These are phyloP conservation scores for Monilinia aucupariae DNA, from an alignment of 2,329 filamentous ascomycete species.

Conservation along the genomic window DNA sequence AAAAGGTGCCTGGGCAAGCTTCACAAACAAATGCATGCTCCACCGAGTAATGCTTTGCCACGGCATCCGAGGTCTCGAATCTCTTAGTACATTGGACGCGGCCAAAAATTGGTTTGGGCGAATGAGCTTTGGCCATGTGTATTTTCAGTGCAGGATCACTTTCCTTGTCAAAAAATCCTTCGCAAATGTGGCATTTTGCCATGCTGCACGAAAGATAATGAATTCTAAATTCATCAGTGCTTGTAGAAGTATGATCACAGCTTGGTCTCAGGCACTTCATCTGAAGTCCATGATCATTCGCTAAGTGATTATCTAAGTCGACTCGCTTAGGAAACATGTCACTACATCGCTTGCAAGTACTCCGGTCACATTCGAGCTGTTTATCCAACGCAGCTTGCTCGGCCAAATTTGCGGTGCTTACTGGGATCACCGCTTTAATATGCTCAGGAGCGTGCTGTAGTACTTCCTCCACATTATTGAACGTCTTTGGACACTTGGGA, in stretches of 20 bases:
- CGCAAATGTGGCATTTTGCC: not conserved
- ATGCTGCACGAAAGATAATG: not conserved
- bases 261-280: not conserved
- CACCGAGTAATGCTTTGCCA: not conserved
- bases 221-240: not conserved
- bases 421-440: not conserved
- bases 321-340: not conserved
- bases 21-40: constrained; percentile 3
- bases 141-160: not conserved
- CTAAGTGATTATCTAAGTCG: not conserved
- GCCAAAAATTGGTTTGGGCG: not conserved
- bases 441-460: not conserved
- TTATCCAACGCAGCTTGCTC: not conserved
- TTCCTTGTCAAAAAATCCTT: not conserved
- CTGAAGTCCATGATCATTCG: not conserved
- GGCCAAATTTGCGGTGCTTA: not conserved
- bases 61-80: not conserved
- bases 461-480: not conserved
- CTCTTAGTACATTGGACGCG: not conserved
- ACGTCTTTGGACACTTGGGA: not conserved
- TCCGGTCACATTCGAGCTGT: not conserved
- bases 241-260: not conserved
- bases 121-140: not conserved
- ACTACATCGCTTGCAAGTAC: not conserved
- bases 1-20: not conserved